Evolutionary conservation across 345 rosid species (phyloP).

Genomic region (Populus nigra): DNA sequence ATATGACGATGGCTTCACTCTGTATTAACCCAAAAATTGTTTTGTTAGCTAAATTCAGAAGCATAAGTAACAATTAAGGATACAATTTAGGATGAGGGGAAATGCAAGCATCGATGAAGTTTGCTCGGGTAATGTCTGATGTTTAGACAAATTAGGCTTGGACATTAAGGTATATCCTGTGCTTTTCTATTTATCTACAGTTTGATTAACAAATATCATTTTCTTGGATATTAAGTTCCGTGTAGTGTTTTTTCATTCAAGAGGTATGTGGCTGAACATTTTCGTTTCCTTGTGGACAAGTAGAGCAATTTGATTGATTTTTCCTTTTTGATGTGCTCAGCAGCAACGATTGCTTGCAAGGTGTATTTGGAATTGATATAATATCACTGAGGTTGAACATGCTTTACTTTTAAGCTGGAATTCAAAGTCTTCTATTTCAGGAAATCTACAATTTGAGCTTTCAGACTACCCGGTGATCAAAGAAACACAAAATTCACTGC

Average conservation of each 20-base stretch:
- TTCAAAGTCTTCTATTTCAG: not conserved
- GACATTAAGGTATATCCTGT: not conserved
- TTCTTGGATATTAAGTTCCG: too few species aligned
- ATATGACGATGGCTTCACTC: slow-evolving; percentile 59
- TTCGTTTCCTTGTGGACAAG: not conserved
- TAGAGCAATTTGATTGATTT: not conserved
- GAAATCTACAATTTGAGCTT: not conserved
- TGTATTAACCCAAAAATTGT: slow-evolving; percentile 17
- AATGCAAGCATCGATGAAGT: not conserved
- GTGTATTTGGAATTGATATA: not conserved
- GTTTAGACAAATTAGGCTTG: not conserved
- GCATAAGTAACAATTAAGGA: not conserved
- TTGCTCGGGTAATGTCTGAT: not conserved
- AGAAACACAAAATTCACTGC: not conserved
- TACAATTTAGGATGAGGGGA: not conserved
- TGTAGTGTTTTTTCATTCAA: too few species aligned
- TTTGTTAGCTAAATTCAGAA: not conserved
- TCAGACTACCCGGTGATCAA: not conserved
- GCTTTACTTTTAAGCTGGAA: not conserved
- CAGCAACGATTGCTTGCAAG: not conserved
- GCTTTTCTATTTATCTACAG: too few species aligned
- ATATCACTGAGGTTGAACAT: not conserved
- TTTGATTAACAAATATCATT: too few species aligned
- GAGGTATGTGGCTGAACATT: too few species aligned
- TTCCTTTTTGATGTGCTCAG: not conserved